Percentiles rank a stretch among this genome's conserved stretches.
Conservation (phyloP, 208 protist species). For the Wallacemonas sp. region DNA sequence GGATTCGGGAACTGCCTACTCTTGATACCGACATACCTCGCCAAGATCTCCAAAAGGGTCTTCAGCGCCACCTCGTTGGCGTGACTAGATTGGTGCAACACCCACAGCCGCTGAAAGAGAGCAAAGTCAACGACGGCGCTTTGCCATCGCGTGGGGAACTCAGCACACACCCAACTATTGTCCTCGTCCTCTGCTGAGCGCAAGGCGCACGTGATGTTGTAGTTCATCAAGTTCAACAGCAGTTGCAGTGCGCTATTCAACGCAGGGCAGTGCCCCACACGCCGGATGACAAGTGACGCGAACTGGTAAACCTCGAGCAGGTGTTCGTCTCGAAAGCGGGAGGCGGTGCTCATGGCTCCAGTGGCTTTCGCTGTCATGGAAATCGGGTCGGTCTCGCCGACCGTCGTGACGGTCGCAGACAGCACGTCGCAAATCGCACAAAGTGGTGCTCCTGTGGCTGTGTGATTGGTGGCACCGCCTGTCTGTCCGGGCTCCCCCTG, state of each 20-base stretch:
- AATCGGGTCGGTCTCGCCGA: conserved; percentile 17
- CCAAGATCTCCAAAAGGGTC: conserved; percentile 20
- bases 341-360: conserved; percentile 20
- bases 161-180: conserved; percentile 7
- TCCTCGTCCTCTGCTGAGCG: conserved; percentile 12
- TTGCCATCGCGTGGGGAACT: conserved; percentile 24
- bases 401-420: conserved; percentile 17
- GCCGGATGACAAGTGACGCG: conserved; percentile 26
- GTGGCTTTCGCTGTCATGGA: conserved; percentile 1
- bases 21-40: conserved; percentile 25
- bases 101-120: conserved; percentile 26
- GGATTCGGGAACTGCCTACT: conserved; percentile 18
- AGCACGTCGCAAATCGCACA: conserved; percentile 27
- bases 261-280: conserved; percentile 16
- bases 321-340: conserved; percentile 43
- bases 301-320: conserved; percentile 38
- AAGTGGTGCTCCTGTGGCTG: conserved; percentile 8
- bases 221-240: conserved; percentile 17
- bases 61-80: not conserved
- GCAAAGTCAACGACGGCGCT: conserved; percentile 17
- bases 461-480: not conserved
- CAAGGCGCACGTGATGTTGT: conserved; percentile 25
- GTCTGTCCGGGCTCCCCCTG: not conserved
- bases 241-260: conserved; percentile 16
- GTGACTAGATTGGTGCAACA: conserved; percentile 11